Evolutionary conservation across 371 early-diverging fungal genomes (phyloP).

Genomic region (Apophysomyces variabilis): DNA sequence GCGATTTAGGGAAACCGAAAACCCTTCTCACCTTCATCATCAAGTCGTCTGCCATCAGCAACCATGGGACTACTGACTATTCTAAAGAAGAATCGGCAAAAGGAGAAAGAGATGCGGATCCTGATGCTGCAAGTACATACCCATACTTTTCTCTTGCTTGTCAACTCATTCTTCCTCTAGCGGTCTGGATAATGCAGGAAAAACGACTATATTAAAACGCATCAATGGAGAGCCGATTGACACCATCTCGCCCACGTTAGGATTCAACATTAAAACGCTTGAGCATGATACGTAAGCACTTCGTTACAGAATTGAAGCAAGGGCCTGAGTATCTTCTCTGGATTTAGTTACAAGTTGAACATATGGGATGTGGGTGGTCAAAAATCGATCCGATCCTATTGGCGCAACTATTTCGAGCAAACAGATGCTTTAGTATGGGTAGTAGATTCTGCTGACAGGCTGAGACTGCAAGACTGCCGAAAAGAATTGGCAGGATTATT

Average conservation of each 20-base stretch:
- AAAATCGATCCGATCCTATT: slow-evolving; percentile 95
- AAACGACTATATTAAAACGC: slow-evolving; percentile 96
- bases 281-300: slow-evolving; percentile 71
- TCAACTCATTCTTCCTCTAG: slow-evolving; percentile 35
- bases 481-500: slow-evolving; percentile 78
- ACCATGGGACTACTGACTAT: slow-evolving; percentile 96
- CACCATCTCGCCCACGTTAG: slow-evolving; percentile 97
- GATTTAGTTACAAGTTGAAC: slow-evolving; percentile 21
- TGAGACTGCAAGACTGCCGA: slow-evolving; percentile 82
- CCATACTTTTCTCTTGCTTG: neutral
- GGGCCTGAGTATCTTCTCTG: neutral
- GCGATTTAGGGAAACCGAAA: neutral
- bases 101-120: slow-evolving; percentile 90
- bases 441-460: slow-evolving; percentile 93
- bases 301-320: neutral
- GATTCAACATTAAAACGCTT: slow-evolving; percentile 96
- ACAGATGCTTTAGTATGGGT: slow-evolving; percentile 99
- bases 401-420: slow-evolving; percentile 99
- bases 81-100: slow-evolving; percentile 82
- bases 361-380: slow-evolving; percentile 98
- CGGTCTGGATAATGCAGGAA: slow-evolving; percentile 99
- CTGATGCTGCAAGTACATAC: slow-evolving; percentile 66
- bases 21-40: neutral
- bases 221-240: slow-evolving; percentile 91
- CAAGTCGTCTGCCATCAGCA: neutral